Evolutionary conservation across 2,329 filamentous ascomycete genomes (phyloP), one percentile per base, ranked within the genome.

Genomic region (Aureobasidium sp.): DNA sequence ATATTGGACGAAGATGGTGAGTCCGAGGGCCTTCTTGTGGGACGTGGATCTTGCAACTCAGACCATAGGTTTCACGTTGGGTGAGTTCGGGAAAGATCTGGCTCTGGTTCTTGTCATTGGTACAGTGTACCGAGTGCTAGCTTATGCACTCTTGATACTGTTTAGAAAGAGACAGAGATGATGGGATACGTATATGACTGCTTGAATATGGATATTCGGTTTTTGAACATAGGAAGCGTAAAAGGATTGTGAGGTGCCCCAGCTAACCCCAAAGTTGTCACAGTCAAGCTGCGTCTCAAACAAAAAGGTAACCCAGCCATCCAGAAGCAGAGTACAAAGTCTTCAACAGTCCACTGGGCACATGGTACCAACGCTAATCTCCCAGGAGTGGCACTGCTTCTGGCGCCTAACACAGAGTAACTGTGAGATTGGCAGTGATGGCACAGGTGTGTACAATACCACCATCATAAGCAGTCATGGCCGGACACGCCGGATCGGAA

Each of bases 1-100:
- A 14, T 84, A 84, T 68, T 83, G 83, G 65, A 79, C 77, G 0
- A 73, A 81, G 67, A 77, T 83, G 56, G 70, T 83, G 5, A 69
- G 66, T 29, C 81, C 81, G 1, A 75, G 82, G 64, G 68, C 65
- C 0, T 80, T 82, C 64, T 67, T 85, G 5, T 85, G 83, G 68
- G 65, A 80, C 14, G 73, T 82, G 14, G 75, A 83, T 1, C 49
- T 75, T 35, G 81, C 81, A 5, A 72, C 74, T 0, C 22, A 71
- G 14, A 66, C 66, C 1, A 73, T 78, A 1, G 82, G 82, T 0
- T 84, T 76, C 64, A 70, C 73, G 40, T 69, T 84, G 1, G 71
- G 77, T 22, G 71, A 75, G 60, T 76, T 78, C 56, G 73, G 72
- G 66, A 61, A 72, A 40, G 83, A 85, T 66, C 67, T 82, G 63